Evolutionary conservation across 108 stramenopile species (phyloP).

Genomic region (Epithemia pelagica): DNA sequence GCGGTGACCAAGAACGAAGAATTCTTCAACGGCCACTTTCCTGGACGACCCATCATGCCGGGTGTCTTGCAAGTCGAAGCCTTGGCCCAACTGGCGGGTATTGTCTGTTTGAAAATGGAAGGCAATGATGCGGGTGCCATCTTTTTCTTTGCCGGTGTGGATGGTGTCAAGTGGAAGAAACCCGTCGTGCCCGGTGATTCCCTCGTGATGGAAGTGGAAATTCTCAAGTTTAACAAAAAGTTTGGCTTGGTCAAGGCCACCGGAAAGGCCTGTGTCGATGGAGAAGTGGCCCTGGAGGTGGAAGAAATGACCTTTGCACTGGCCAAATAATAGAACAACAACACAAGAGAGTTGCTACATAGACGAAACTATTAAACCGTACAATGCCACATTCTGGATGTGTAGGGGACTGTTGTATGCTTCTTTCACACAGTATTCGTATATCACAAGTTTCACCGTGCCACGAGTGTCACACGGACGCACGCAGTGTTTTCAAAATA

Average conservation of each 20-base stretch:
- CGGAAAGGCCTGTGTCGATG: constrained; percentile 83
- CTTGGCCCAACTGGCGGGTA: constrained; percentile 94
- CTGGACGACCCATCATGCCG: constrained; percentile 95
- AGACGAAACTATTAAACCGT: too few species aligned
- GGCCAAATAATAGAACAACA: too few species aligned
- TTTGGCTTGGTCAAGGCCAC: constrained; percentile 86
- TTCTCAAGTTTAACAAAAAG: constrained; percentile 78
- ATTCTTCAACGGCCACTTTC: constrained; percentile 98
- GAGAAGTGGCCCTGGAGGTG: constrained; percentile 75
- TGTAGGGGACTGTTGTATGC: too few species aligned
- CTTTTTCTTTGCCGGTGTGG: constrained; percentile 96
- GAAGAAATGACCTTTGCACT: constrained; percentile 77
- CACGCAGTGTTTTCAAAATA: too few species aligned
- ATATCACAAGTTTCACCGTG: too few species aligned
- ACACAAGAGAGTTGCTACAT: too few species aligned
- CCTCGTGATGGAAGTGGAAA: constrained; percentile 94
- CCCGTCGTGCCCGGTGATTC: constrained; percentile 95
- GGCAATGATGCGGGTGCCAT: constrained; percentile 80
- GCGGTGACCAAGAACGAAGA: constrained; percentile 94
- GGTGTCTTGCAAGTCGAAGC: constrained; percentile 97
- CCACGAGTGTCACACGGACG: too few species aligned
- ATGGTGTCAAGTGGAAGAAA: constrained; percentile 96
- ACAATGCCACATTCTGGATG: too few species aligned
- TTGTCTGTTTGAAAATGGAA: constrained; percentile 85
- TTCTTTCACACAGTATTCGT: too few species aligned